phyloP scores from a whole-genome alignment of 2,329 filamentous ascomycete species.

The Hypoxylon sp. region DNA sequence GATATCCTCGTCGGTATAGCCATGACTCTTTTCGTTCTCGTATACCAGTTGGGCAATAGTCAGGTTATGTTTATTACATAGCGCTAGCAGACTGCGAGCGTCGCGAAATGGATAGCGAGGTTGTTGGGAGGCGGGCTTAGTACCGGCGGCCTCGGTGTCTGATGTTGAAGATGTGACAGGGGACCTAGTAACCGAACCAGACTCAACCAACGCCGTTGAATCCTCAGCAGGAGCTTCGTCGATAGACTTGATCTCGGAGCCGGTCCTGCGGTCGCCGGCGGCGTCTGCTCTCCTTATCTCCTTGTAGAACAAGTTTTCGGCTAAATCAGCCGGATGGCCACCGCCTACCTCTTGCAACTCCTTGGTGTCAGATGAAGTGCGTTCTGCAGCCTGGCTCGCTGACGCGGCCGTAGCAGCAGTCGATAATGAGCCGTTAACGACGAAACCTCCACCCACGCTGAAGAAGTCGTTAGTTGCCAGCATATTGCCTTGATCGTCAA shows the following conservation, averaged over 20 bases:
- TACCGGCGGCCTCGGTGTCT: conserved; percentile 24
- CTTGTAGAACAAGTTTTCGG: conserved; percentile 66
- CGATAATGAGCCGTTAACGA: conserved; percentile 64
- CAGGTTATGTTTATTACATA: conserved; percentile 64
- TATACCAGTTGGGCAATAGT: conserved; percentile 66
- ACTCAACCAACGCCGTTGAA: conserved; percentile 31
- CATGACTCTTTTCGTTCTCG: conserved; percentile 65
- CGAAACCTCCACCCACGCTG: conserved; percentile 65
- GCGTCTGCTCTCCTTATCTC: conserved; percentile 62
- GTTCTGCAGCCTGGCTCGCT: conserved; percentile 27
- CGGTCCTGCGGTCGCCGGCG: conserved; percentile 59
- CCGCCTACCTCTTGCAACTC: conserved; percentile 46
- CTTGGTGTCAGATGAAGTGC: conserved; percentile 33
- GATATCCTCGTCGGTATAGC: conserved; percentile 63
- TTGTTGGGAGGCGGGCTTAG: conserved; percentile 46
- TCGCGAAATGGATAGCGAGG: conserved; percentile 63
- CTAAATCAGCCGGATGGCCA: conserved; percentile 61
- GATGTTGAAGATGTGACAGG: conserved; percentile 30
- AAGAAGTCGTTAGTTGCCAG: conserved; percentile 64
- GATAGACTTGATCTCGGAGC: conserved; percentile 57
- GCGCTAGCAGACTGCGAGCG: conserved; percentile 58
- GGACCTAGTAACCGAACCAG: conserved; percentile 15
- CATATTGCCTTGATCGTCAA: conserved; percentile 60
- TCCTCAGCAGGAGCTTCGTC: conserved; percentile 44
- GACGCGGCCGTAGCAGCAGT: conserved; percentile 52